Conservation (phyloP, 176 grass and related monocot species). For the Tuctoria greenei region DNA sequence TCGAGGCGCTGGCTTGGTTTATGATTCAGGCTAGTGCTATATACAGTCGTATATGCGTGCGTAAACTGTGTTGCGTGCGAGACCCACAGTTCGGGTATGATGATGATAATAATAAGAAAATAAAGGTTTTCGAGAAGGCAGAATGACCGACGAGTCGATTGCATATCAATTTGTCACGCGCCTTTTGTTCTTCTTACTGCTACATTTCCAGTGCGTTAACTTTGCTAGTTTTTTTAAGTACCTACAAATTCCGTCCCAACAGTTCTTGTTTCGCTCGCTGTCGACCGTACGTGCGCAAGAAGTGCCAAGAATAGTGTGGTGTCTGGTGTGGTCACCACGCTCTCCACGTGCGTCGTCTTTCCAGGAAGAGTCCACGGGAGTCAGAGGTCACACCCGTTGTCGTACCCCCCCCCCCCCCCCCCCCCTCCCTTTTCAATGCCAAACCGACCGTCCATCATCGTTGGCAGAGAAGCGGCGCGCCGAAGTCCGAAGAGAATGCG, state of each 20-base stretch:
- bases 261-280: not conserved
- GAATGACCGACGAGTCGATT: not conserved
- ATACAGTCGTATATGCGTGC: not conserved
- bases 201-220: not conserved
- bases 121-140: not conserved
- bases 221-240: too few relatives aligned
- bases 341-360: not conserved
- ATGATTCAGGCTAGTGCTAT: constrained; percentile 21
- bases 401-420: not conserved
- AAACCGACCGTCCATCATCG: not conserved
- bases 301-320: not conserved
- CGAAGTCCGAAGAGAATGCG: not conserved
- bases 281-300: not conserved
- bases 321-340: not conserved
- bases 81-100: not conserved
- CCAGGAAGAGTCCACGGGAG: not conserved
- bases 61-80: not conserved
- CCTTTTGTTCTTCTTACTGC: not conserved
- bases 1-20: constrained; percentile 37
- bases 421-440: not conserved
- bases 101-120: too few relatives aligned
- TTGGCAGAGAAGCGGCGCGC: constrained; percentile 1
- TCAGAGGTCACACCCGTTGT: not conserved
- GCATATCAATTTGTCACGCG: not conserved
- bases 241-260: not conserved